Conservation (phyloP, 257 asterid species). For the Solanum piurae region DNA sequence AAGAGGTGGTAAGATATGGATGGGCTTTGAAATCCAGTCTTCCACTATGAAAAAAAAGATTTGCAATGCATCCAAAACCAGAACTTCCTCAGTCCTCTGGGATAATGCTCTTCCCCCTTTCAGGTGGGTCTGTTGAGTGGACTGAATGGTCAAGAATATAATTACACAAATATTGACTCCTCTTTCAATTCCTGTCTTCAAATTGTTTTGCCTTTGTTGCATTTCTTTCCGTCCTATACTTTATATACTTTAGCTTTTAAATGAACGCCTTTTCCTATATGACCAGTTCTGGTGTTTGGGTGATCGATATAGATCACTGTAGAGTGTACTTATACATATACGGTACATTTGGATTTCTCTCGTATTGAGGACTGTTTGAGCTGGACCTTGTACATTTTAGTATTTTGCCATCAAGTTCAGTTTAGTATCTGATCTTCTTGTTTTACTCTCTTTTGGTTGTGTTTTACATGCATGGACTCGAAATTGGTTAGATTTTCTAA, state of each 20-base stretch:
- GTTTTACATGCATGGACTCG: not conserved
- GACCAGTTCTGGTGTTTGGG: not conserved
- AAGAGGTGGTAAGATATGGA: slow-evolving; percentile 35
- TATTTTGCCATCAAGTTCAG: not conserved
- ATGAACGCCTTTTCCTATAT: not conserved
- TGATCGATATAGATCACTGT: slow-evolving; percentile 13
- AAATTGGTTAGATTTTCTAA: not conserved
- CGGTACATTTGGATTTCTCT: slow-evolving; percentile 3
- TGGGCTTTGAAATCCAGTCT: slow-evolving; percentile 45
- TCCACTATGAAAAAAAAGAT: slow-evolving; percentile 51
- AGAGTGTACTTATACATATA: slow-evolving; percentile 23
- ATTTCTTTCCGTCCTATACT: slow-evolving; percentile 13
- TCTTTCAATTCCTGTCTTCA: slow-evolving; percentile 65
- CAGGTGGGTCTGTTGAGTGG: slow-evolving; percentile 54
- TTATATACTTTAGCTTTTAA: not conserved
- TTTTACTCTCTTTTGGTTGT: not conserved
- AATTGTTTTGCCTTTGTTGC: slow-evolving; percentile 24
- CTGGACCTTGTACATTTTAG: not conserved
- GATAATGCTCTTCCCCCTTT: slow-evolving; percentile 22
- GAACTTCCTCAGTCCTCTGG: slow-evolving; percentile 25
- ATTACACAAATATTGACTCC: slow-evolving; percentile 57
- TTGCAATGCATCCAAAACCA: slow-evolving; percentile 34
- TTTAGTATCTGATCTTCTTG: not conserved
- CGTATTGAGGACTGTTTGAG: not conserved
- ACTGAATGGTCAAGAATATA: slow-evolving; percentile 49